Evolutionary conservation across 176 grass and related monocot species (phyloP), one percentile per base, ranked within the genome.

Genomic region (Phragmites australis): DNA sequence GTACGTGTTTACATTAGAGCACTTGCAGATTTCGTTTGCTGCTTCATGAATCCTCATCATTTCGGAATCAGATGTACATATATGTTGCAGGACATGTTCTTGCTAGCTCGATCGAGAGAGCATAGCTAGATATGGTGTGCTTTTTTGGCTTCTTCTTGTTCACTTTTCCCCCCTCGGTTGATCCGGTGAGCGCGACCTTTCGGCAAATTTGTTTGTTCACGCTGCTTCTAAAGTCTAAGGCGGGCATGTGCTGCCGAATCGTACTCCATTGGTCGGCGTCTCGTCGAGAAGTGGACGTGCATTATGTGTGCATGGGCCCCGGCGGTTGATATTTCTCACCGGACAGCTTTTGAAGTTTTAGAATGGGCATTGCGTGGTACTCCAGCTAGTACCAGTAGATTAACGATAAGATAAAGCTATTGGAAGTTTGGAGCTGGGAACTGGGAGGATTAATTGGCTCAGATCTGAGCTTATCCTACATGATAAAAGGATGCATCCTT

Each of bases 281-380:
- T 13, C 46, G 76, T 63, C 70, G 8, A 51, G 82, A 85, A 56
- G 65, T 77, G 82, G 87, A 89, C 77, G 82, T 53, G 87, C 87
- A 89, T 44, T 84, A 72, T 30, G 21, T 23, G 68, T 6, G 19
- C 79, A 21, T 46, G 79, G 85, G 29, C 40, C 57, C 81, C 48
- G 18, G 74, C 18, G 25, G 34, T 65, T 49, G 66, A 67, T 43
- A 23, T 79, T 57, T 79, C 75, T 84, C 16, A 46, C 50, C 13
- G 14, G 15, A 3, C 21, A 60, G 30, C 8, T 50, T 80, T 54
- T 5, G n/a, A n/a, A 44, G 39, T 29, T 75, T 75, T 44, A 10
- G 72, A 56, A 75, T 75, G 34, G 53, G 37, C 53, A 59, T 58
- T 27, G 17, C n/a, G 37, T 68, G n/a, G n/a, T n/a, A n/a, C n/a